Evolutionary conservation across 495 filamentous ascomycete genomes (phyloP).

Genomic region (Apodospora peruviana): DNA sequence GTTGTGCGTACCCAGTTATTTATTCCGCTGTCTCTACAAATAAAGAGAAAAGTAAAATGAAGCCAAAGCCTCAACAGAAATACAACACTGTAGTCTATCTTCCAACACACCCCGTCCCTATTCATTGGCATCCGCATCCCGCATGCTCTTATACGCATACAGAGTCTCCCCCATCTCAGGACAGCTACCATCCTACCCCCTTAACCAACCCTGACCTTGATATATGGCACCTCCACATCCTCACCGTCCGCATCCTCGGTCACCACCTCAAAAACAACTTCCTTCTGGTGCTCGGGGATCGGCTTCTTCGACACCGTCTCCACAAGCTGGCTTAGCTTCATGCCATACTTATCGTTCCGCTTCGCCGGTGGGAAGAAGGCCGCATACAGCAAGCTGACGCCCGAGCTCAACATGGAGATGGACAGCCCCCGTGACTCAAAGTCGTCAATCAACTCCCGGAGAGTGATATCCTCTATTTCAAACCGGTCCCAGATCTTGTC

Average conservation of each 20-base stretch:
- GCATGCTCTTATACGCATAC: too few relatives aligned
- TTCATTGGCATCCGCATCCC: too few relatives aligned
- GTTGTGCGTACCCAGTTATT: too few relatives aligned
- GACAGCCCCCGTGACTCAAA: slow-evolving; percentile 75
- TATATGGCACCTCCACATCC: slow-evolving; percentile 96
- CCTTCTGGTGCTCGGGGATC: slow-evolving; percentile 85
- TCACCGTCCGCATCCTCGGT: slow-evolving; percentile 85
- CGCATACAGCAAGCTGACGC: slow-evolving; percentile 93
- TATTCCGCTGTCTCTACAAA: too few relatives aligned
- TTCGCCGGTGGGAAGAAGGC: slow-evolving; percentile 89
- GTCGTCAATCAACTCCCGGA: slow-evolving; percentile 74
- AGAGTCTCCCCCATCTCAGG: too few relatives aligned
- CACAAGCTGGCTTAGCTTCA: slow-evolving; percentile 74
- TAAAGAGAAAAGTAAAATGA: too few relatives aligned
- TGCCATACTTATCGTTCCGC: slow-evolving; percentile 63
- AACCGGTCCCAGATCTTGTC: slow-evolving; percentile 99
- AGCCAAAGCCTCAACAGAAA: too few relatives aligned
- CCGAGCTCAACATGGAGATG: slow-evolving; percentile 91
- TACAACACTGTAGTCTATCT: too few relatives aligned
- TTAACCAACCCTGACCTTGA: slow-evolving; percentile 69
- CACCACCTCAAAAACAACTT: slow-evolving; percentile 93
- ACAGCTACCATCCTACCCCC: background rate
- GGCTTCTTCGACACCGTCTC: slow-evolving; percentile 86
- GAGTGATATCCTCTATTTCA: slow-evolving; percentile 79
- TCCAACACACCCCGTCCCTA: too few relatives aligned